These are phyloP conservation scores for Platanthera guangdongensis DNA, from an alignment of 106 monocot genomes.

Conservation along the genomic window DNA sequence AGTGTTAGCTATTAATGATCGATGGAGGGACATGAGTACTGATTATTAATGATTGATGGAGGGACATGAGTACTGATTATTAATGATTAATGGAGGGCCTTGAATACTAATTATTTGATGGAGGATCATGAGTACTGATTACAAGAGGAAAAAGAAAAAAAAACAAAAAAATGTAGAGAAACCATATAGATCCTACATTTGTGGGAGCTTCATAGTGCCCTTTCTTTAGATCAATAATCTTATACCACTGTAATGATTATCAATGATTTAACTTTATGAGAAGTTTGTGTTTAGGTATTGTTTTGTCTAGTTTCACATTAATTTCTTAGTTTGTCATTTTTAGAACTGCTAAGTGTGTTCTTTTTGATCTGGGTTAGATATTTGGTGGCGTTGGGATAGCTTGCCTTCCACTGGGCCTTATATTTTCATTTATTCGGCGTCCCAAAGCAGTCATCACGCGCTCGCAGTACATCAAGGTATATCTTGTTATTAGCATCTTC, in stretches of 20 bases:
- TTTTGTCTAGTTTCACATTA: background rate
- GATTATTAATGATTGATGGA: too few relatives aligned
- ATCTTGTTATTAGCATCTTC: background rate
- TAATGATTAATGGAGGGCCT: too few relatives aligned
- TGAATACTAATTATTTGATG: too few relatives aligned
- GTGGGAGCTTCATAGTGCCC: too few relatives aligned
- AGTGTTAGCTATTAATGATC: too few relatives aligned
- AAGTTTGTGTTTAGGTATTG: background rate
- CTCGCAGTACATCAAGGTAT: slow-evolving; percentile 96
- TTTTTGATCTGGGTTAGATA: slow-evolving; percentile 35
- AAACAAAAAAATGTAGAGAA: too few relatives aligned
- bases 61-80: too few relatives aligned
- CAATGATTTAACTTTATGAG: background rate
- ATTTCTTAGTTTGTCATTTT: background rate
- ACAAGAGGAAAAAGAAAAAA: too few relatives aligned
- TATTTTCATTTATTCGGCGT: slow-evolving; percentile 79
- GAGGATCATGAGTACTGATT: too few relatives aligned
- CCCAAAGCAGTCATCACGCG: slow-evolving; percentile 98
- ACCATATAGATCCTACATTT: too few relatives aligned
- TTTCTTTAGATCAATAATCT: background rate
- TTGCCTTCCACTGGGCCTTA: slow-evolving; percentile 77
- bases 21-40: too few relatives aligned
- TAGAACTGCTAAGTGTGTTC: background rate
- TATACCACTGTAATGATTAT: background rate
- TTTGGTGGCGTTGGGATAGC: slow-evolving; percentile 94